Base-by-base conservation (phyloP, 306 rosid genomes). In the Heteromeles arbutifolia region DNA sequence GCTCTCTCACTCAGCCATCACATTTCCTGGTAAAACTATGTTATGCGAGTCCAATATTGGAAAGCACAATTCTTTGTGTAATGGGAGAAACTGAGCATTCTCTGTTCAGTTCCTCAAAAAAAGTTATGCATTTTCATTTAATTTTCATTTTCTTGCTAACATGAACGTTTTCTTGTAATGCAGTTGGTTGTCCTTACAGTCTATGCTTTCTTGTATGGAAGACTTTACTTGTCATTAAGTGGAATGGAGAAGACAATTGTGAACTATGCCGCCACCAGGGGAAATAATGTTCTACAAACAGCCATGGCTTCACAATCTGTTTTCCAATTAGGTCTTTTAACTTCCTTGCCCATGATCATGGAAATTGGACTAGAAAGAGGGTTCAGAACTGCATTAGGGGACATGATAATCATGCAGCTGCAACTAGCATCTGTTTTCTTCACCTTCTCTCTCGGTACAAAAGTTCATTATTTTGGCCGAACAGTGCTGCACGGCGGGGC, bases 341-440 rank as follows among this genome's bases (percentile, higher is more conserved):
- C 88, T 86, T 87, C 97, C 73, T 68, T 95, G 81, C 99, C 99
- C 84, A 95, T 95, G 99, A 37, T 92, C 81, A 95, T 95, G 99
- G 99, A 95, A 85, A 92, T 95, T 67, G 97, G 99, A 69, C 88
- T 95, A 10, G 99, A 95, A 86, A 90, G 97, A 82, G 99, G 99
- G 76, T 95, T 92, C 86, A 86, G 93, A 81, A 89, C 92, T 57
- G 97, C 99, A 25, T 21, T 92, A 34, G 88, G 95, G 41, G 99
- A 95, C 73, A 58, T 91, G 66, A 81, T 95, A 44, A 89, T 89
- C 75, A 88, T 95, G 97, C 99, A 95, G 82, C 78, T 95, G 80
- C 97, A 95, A 89, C 92, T 95, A 32, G 97, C 97, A 77, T 78
- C 97, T 2, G 99, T 95, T 77, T 95, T 95, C 88, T 95, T 95